Evolutionary conservation across 2,329 filamentous ascomycete genomes (phyloP), one percentile per base, ranked within the genome.

Genomic region (Ascochyta koolunga): DNA sequence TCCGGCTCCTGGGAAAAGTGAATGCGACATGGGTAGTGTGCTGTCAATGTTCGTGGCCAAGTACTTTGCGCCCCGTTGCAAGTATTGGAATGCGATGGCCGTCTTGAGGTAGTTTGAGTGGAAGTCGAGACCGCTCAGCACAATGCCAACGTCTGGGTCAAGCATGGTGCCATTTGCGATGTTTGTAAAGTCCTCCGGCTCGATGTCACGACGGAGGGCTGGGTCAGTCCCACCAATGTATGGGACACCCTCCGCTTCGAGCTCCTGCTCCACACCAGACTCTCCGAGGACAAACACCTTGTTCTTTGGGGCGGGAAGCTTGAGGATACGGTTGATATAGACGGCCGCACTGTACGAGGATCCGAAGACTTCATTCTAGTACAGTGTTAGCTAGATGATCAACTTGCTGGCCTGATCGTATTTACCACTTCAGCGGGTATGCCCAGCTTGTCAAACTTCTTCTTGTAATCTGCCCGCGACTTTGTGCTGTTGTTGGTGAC

Each of bases 401-500:
- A 11, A 40, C 25, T 21, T 3, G 5, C 10, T 45, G 16, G 2
- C 1, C 8, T 19, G 9, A 7, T n/a, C 19, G 3, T 18, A 71
- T 76, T 25, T 70, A 85, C 83, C 58, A 89, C 85, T 54, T 85
- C 82, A 65, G 86, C 87, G 1, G 89, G 88, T 67, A 99, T 96
- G 40, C 89, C 89, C 72, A 97, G 83, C 48, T 79, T 79, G 40
- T 89, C 86, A 56, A 99, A 88, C 72, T 98, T 99, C 80, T 93
- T 91, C 74, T 89, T 88, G 78, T 99, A 99, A 73, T 97, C 92
- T 43, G 84, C 81, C 51, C 95, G 89, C 10, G 93, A 96, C 75
- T 99, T 99, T 52, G 95, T 98, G 70, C 92, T 97, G 80, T 99
- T 99, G 80, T 99, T 99, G 35, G 95, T 99, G 46, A 99, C 95